Base-by-base conservation (phyloP, 352 stramenopile species). In the Globisporangium camurandrum region DNA sequence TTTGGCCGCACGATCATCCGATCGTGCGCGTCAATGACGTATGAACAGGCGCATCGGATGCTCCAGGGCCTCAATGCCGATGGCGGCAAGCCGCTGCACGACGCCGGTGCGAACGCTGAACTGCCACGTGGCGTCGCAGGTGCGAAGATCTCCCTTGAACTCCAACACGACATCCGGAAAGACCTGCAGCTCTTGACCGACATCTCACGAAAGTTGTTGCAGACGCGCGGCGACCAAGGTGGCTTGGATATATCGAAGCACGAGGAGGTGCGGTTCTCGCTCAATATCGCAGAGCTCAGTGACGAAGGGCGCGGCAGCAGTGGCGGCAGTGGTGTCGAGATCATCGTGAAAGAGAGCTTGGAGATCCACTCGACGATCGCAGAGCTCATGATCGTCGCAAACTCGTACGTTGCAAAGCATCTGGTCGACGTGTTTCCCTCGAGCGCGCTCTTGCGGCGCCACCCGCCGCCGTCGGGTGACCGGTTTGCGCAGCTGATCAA, bases 1-100 rank as follows among this genome's bases (percentile, higher is more conserved):
- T 89, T 83, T 53, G 78, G 86, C 28, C 97, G 98, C 56, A 97
- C 93, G 9, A 84, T 99, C 23, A 99, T 99, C 57, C 90, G 97
- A 43, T 98, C 88, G 8, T 96, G 95, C 37, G 71, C 83, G 17
- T 88, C 83, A 0, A 89, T 93, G 80, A 93, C 83, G 11, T 93
- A 93, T 46, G 69, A 86, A 14, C 83, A 93, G 69, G 83, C 83
- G 17, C 75, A 93, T 54, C 73, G 75, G 22, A 65, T 93, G 51
- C 41, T 91, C 12, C 69, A 84, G 48, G 77, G 78, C 4, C 45
- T 82, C 23, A 71, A 85, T 51, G 67, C 86, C 26, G 65, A 90
- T 51, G 75, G 61, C 1, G 61, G 70, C 22, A 68, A 78, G 33
- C 48, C 56, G 37, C 53, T 62, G 6, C 31, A 54, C n/a, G 36